Conservation (phyloP, 2,329 filamentous ascomycete species). For the Penicillium palitans region DNA sequence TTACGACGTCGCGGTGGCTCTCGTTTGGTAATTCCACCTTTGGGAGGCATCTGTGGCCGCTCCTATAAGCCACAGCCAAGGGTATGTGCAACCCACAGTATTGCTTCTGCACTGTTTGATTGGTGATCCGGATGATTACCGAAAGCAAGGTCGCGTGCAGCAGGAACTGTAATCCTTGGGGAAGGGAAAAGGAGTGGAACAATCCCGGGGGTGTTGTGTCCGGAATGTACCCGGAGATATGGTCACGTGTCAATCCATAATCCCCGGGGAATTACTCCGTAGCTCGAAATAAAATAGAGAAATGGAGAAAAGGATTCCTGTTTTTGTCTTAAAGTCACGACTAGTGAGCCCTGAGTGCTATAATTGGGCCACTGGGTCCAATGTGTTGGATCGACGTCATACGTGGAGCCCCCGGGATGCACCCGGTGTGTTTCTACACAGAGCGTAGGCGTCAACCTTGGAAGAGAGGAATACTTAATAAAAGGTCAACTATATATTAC, state of each 20-base stretch:
- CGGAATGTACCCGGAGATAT: not conserved
- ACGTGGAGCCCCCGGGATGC: conserved; percentile 12
- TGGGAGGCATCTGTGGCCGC: conserved; percentile 17
- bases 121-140: conserved; percentile 4
- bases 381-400: not conserved
- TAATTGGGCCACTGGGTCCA: not conserved
- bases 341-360: not conserved
- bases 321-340: not conserved
- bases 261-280: not conserved
- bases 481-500: not conserved
- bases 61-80: not conserved
- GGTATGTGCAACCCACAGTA: conserved; percentile 1
- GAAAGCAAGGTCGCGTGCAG: not conserved
- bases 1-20: conserved; percentile 25
- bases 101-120: not conserved
- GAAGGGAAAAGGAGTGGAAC: not conserved
- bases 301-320: not conserved
- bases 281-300: not conserved
- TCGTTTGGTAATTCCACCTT: conserved; percentile 14
- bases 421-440: conserved; percentile 9
- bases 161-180: not conserved
- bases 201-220: not conserved
- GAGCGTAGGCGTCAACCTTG: too few relatives aligned
- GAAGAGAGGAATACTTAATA: not conserved
- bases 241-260: not conserved